phyloP scores from a whole-genome alignment of 441 rosid genomes.

The Daphne laureola region DNA sequence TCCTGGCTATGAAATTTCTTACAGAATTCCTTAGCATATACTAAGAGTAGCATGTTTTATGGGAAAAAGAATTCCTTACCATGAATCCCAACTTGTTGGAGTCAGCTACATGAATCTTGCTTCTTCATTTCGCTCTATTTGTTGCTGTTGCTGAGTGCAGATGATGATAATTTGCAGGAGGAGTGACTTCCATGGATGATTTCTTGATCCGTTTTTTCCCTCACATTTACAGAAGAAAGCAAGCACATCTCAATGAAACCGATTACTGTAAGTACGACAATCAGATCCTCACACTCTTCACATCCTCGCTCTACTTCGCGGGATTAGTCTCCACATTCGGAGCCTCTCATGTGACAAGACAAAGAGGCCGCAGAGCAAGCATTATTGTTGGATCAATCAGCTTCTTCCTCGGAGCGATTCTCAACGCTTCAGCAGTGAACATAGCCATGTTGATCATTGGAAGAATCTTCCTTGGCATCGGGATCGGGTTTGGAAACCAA shows the following conservation, averaged over 20 bases:
- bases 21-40: too few species aligned
- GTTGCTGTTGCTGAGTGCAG: not conserved
- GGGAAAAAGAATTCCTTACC: too few species aligned
- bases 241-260: conserved; percentile 57
- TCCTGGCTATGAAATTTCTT: too few species aligned
- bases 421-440: conserved; percentile 66
- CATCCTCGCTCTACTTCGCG: conserved; percentile 76
- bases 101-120: too few species aligned
- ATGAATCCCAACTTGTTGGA: too few species aligned
- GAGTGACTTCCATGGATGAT: conserved; percentile 95
- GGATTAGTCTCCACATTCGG: conserved; percentile 65
- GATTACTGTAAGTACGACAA: conserved; percentile 87
- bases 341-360: conserved; percentile 64
- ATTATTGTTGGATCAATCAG: conserved; percentile 61
- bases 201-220: conserved; percentile 78
- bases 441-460: conserved; percentile 62
- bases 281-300: conserved; percentile 74
- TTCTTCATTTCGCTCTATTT: too few species aligned
- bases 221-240: conserved; percentile 54
- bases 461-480: conserved; percentile 57
- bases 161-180: conserved; percentile 34
- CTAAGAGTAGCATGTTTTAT: too few species aligned
- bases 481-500: conserved; percentile 88
- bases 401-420: conserved; percentile 65
- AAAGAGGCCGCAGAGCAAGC: conserved; percentile 52